These are phyloP conservation scores for Paracoccidioides brasiliensis DNA, from an alignment of 2,329 filamentous ascomycete species.

Conservation along the genomic window DNA sequence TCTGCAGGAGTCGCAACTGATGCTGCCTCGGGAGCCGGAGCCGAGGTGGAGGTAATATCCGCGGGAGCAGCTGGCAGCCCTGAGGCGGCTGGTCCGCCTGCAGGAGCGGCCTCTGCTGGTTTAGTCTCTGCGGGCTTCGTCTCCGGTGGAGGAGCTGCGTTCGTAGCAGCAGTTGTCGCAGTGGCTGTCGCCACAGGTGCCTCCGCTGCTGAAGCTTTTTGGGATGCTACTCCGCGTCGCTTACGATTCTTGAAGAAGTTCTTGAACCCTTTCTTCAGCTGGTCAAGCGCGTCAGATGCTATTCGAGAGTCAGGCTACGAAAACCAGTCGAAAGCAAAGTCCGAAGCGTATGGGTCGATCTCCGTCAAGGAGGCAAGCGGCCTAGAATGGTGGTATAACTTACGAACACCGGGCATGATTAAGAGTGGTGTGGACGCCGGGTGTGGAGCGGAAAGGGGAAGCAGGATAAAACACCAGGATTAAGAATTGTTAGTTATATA, in stretches of 20 bases:
- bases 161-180: conserved; percentile 7
- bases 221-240: conserved; percentile 15
- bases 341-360: not conserved
- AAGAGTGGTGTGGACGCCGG: not conserved
- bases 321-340: not conserved
- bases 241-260: conserved; percentile 20
- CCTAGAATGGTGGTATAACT: conserved; percentile 9
- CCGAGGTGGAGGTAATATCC: conserved; percentile 5
- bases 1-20: conserved; percentile 3
- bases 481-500: not conserved
- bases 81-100: conserved; percentile 2
- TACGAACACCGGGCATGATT: conserved; percentile 25
- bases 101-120: conserved; percentile 7
- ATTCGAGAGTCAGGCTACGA: not conserved
- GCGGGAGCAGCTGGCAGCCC: conserved; percentile 6
- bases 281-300: conserved; percentile 21
- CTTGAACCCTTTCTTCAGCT: conserved; percentile 24
- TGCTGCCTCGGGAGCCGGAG: conserved; percentile 7
- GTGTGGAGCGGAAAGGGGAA: not conserved
- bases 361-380: not conserved
- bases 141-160: conserved; percentile 4
- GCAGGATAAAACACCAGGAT: not conserved
- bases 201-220: conserved; percentile 6
- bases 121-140: conserved; percentile 10
- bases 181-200: conserved; percentile 8